Conservation (phyloP, 2,329 filamentous ascomycete species). For the Curvularia spicifera region DNA sequence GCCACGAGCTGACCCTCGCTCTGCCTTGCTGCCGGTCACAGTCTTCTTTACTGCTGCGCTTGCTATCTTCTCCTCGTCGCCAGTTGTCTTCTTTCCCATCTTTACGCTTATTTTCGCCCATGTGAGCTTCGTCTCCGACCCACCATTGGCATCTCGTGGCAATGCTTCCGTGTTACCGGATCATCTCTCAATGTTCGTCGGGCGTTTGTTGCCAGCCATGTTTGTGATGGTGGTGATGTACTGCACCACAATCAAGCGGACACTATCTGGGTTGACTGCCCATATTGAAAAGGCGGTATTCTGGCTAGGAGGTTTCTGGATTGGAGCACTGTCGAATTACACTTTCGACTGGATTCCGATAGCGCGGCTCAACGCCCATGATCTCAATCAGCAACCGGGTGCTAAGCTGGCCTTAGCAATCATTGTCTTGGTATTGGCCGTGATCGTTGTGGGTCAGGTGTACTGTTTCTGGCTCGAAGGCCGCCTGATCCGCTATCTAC, state of each 20-base stretch:
- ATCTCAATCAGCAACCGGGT: slow-evolving; percentile 86
- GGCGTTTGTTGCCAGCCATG: slow-evolving; percentile 82
- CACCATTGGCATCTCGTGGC: slow-evolving; percentile 68
- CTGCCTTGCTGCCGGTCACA: slow-evolving; percentile 79
- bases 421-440: slow-evolving; percentile 72
- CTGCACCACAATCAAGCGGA: slow-evolving; percentile 76
- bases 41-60: slow-evolving; percentile 74
- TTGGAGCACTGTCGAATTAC: slow-evolving; percentile 90
- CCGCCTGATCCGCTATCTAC: slow-evolving; percentile 76
- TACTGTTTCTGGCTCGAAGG: slow-evolving; percentile 87
- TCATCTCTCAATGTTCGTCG: slow-evolving; percentile 64
- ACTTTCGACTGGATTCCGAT: slow-evolving; percentile 94
- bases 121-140: slow-evolving; percentile 85
- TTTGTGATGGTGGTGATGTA: slow-evolving; percentile 88
- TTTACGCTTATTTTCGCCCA: slow-evolving; percentile 87
- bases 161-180: slow-evolving; percentile 57
- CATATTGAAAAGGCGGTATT: slow-evolving; percentile 88
- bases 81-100: slow-evolving; percentile 78
- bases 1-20: slow-evolving; percentile 73
- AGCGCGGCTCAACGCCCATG: slow-evolving; percentile 82
- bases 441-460: slow-evolving; percentile 75
- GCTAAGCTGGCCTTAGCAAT: slow-evolving; percentile 80
- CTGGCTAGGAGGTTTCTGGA: slow-evolving; percentile 88
- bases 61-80: slow-evolving; percentile 78
- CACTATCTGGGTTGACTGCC: slow-evolving; percentile 73